phyloP scores from a whole-genome alignment of 2,329 filamentous ascomycete species.

The Calonectria multiphialidica region DNA sequence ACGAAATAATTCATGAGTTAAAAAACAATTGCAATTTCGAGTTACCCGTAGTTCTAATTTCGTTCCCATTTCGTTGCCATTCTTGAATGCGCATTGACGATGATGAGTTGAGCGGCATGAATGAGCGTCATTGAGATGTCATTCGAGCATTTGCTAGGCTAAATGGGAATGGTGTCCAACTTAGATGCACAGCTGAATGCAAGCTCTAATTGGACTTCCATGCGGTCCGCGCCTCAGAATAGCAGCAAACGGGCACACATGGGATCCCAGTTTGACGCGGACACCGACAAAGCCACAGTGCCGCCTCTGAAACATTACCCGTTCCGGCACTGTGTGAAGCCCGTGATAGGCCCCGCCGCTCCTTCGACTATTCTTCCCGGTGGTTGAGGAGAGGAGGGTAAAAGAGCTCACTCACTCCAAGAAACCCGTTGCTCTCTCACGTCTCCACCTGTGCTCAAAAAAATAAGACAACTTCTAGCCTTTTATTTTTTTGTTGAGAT shows the following conservation, averaged over 20 bases:
- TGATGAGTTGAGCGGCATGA: conserved; percentile 21
- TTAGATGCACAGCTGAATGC: background rate
- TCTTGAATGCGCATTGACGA: background rate
- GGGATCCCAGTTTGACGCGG: background rate
- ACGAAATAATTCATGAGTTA: conserved; percentile 12
- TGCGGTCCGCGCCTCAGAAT: background rate
- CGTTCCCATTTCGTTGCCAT: no score
- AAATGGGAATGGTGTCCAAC: background rate
- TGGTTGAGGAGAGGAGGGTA: conserved; percentile 19
- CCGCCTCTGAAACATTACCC: background rate
- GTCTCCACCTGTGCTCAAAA: background rate
- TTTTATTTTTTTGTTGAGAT: background rate
- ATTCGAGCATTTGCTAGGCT: background rate
- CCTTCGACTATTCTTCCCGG: conserved; percentile 37
- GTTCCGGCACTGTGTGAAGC: conserved; percentile 35
- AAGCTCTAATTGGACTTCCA: background rate
- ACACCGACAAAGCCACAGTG: conserved; percentile 9
- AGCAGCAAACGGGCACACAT: background rate
- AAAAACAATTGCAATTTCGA: conserved; percentile 19
- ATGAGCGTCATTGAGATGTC: conserved; percentile 27
- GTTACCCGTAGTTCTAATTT: no score
- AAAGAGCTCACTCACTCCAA: conserved; percentile 31
- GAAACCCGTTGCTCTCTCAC: conserved; percentile 2
- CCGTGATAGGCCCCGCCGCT: conserved; percentile 35
- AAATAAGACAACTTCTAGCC: background rate